Base-by-base conservation (phyloP, 805 yeast species). In the Yamadazyma nakazawae region DNA sequence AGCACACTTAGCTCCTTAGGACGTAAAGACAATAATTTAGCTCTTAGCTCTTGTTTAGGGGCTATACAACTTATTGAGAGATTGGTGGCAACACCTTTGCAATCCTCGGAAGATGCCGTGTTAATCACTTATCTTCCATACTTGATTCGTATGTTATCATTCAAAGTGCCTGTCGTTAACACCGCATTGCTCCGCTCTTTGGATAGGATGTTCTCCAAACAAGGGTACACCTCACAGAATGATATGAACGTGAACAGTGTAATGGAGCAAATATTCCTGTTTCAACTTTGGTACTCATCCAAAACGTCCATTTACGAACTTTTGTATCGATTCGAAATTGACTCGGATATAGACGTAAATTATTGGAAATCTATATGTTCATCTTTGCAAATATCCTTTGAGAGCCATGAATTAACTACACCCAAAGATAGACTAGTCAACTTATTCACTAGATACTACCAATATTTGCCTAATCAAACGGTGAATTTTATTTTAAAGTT, bases 401-500 rank as follows among this genome's bases (percentile, higher is more conserved):
- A 63, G 42, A 46, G 62, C 55, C 52, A 59, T 52, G 65, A 63
- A 40, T 66, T 75, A 17, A 60, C 59, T 1, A 78, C 81, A 0
- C 75, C 80, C 1, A 64, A 63, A 8, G 74, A 72, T 3, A 61
- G 59, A 10, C 54, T 81, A 26, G 61, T 79, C 1, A 59, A 61
- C 1, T 72, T 78, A 37, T 71, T 76, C 37, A 52, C 77, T 30
- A 53, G 54, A 4, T 58, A 75, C 52, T 53, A 75, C 14, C 62
- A 60, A 2, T 59, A 60, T 42, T 52, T 80, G 24, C 63, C 73
- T 10, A 63, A 65, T 1, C 63, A 60, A 3, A 64, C 66, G 10
- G 68, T 75, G n/a, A 52, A 61, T 5, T 71, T 67, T 43, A 72
- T 85, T 2, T 58, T 85, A 24, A 61, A 67, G 2, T 74, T 66